Evolutionary conservation across 768 basidiomycete genomes (phyloP).

Genomic region (Phanerochaete carnosa): DNA sequence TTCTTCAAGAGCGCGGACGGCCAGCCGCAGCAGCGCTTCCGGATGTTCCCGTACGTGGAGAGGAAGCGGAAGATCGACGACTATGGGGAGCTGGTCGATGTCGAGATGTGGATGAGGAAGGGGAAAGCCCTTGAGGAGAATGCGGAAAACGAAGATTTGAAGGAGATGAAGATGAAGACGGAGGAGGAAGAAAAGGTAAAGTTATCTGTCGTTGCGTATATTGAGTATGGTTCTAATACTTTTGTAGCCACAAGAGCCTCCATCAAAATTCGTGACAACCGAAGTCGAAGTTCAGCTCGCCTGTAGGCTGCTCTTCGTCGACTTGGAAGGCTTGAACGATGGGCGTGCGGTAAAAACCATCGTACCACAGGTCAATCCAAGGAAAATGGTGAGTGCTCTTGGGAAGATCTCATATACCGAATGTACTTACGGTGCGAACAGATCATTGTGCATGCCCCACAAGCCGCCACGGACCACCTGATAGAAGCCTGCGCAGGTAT

Average conservation of each 20-base stretch:
- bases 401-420: too few species aligned
- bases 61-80: slow-evolving; percentile 90
- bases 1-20: slow-evolving; percentile 81
- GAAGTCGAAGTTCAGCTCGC: slow-evolving; percentile 75
- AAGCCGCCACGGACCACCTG: slow-evolving; percentile 64
- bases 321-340: slow-evolving; percentile 96
- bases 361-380: slow-evolving; percentile 92
- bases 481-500: slow-evolving; percentile 80
- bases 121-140: slow-evolving; percentile 91
- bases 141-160: slow-evolving; percentile 76
- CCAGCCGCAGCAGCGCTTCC: slow-evolving; percentile 69
- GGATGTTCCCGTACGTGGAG: slow-evolving; percentile 98
- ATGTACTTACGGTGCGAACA: slow-evolving; percentile 27
- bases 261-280: slow-evolving; percentile 85
- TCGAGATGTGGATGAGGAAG: slow-evolving; percentile 93
- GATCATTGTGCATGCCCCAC: slow-evolving; percentile 86
- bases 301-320: slow-evolving; percentile 86
- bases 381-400: slow-evolving; percentile 72
- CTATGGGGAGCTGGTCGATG: slow-evolving; percentile 93
- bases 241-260: slow-evolving; percentile 75
- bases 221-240: slow-evolving; percentile 1
- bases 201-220: neutral
- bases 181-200: slow-evolving; percentile 81
- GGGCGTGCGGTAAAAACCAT: slow-evolving; percentile 97
- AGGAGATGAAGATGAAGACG: slow-evolving; percentile 65